Evolutionary conservation across 805 yeast species (phyloP).

Genomic region (Teunomyces kruisii): DNA sequence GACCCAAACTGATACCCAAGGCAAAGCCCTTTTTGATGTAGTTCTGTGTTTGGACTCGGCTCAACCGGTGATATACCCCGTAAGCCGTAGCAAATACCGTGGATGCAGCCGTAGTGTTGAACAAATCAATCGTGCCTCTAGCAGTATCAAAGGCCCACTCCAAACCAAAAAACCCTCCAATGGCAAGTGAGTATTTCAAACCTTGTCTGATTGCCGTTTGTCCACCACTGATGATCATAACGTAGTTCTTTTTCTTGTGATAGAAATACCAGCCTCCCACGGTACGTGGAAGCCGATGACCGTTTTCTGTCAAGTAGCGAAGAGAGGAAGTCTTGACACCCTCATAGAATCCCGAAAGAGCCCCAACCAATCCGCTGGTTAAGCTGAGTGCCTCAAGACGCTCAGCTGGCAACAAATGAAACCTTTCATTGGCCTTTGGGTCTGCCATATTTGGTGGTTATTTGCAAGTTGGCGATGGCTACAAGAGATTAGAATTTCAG

Average conservation of each 20-base stretch:
- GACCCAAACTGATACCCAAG: conserved; percentile 62
- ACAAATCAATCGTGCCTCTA: conserved; percentile 55
- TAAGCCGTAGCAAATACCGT: conserved; percentile 50
- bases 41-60: conserved; percentile 39
- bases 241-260: conserved; percentile 80
- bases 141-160: conserved; percentile 61
- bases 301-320: conserved; percentile 72
- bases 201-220: conserved; percentile 45
- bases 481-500: background rate
- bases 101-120: conserved; percentile 63
- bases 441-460: background rate
- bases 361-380: conserved; percentile 44
- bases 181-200: conserved; percentile 37
- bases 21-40: conserved; percentile 52
- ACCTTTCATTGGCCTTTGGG: conserved; percentile 35
- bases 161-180: conserved; percentile 52
- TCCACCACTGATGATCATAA: conserved; percentile 58
- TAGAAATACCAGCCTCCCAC: conserved; percentile 88
- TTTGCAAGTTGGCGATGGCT: background rate
- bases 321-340: conserved; percentile 59
- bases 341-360: conserved; percentile 54
- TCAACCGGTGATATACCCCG: conserved; percentile 46
- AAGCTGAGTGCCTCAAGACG: conserved; percentile 44
- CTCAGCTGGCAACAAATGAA: conserved; percentile 49
- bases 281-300: conserved; percentile 74